Evolutionary conservation across 2,329 filamentous ascomycete genomes (phyloP).

Genomic region (Coniochaeta pulveracea): DNA sequence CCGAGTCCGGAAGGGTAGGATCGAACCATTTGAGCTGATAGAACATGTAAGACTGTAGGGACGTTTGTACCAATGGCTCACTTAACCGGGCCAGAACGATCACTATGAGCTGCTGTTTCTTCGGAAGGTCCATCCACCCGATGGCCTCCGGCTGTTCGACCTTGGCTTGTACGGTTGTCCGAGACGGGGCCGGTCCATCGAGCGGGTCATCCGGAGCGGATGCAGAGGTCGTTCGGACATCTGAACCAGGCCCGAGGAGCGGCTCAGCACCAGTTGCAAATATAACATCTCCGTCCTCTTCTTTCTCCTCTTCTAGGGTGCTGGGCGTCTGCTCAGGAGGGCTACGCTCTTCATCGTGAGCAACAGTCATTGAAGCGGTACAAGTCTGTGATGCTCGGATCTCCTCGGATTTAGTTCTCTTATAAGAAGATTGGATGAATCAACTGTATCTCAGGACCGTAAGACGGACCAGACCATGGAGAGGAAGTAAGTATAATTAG

Average conservation of each 20-base stretch:
- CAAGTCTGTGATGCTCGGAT: too few species aligned
- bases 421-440: too few species aligned
- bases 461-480: too few species aligned
- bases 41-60: constrained; percentile 67
- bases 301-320: too few species aligned
- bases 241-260: not conserved
- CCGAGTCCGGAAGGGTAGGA: constrained; percentile 39
- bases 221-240: too few species aligned
- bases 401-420: too few species aligned
- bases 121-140: constrained; percentile 58
- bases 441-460: too few species aligned
- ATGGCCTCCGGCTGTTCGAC: not conserved
- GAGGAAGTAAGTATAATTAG: too few species aligned
- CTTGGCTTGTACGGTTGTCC: not conserved
- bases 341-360: too few species aligned
- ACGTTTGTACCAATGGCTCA: constrained; percentile 74
- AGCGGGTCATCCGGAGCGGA: not conserved
- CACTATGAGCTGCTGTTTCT: constrained; percentile 66
- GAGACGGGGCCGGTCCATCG: not conserved
- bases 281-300: too few species aligned
- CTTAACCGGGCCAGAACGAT: constrained; percentile 69
- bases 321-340: too few species aligned
- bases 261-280: not conserved
- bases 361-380: too few species aligned
- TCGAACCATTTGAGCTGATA: constrained; percentile 78